These are phyloP conservation scores for Fistulina hepatica DNA, from an alignment of 1,284 basidiomycete genomes.

Conservation along the genomic window DNA sequence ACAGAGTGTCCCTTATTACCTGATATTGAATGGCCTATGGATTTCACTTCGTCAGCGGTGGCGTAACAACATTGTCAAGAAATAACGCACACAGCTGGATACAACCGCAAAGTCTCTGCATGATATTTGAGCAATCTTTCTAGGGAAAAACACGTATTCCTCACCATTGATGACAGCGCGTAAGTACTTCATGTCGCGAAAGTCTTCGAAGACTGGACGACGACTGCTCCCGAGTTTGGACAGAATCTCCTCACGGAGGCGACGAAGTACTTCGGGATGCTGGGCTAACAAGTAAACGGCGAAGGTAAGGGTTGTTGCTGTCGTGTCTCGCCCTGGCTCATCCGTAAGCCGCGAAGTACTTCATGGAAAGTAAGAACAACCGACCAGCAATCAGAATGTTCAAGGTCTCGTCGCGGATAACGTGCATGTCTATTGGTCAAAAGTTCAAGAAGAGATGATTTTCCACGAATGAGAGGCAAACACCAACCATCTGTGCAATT, in stretches of 20 bases:
- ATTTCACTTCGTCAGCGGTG: conserved; percentile 1
- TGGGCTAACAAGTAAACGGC: conserved; percentile 43
- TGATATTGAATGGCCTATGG: conserved; percentile 37
- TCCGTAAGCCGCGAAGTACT: not conserved
- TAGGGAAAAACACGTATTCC: conserved; percentile 8
- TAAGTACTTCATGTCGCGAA: conserved; percentile 46
- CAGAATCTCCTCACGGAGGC: conserved; percentile 46
- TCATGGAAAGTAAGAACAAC: not conserved
- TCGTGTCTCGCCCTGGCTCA: conserved; percentile 29
- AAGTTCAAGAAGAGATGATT: conserved; percentile 11
- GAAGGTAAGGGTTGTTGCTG: conserved; percentile 41
- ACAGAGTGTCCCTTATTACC: conserved; percentile 19
- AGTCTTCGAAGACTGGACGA: conserved; percentile 41
- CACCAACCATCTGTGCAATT: conserved; percentile 17
- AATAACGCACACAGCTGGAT: conserved; percentile 42
- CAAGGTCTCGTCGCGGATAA: conserved; percentile 18
- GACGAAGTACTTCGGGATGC: conserved; percentile 33
- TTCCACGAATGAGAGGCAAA: not conserved
- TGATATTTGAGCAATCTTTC: not conserved
- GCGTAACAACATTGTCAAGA: conserved; percentile 1
- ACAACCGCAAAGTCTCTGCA: conserved; percentile 47
- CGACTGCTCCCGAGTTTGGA: conserved; percentile 33
- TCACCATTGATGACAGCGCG: conserved; percentile 50
- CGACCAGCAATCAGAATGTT: conserved; percentile 36
- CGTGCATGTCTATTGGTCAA: conserved; percentile 19